A percentile compares a stretch with the other conserved stretches of the same genome.
These are phyloP conservation scores for Nothophytophthora sp. DNA, from an alignment of 352 stramenopile genomes.

Conservation along the genomic window DNA sequence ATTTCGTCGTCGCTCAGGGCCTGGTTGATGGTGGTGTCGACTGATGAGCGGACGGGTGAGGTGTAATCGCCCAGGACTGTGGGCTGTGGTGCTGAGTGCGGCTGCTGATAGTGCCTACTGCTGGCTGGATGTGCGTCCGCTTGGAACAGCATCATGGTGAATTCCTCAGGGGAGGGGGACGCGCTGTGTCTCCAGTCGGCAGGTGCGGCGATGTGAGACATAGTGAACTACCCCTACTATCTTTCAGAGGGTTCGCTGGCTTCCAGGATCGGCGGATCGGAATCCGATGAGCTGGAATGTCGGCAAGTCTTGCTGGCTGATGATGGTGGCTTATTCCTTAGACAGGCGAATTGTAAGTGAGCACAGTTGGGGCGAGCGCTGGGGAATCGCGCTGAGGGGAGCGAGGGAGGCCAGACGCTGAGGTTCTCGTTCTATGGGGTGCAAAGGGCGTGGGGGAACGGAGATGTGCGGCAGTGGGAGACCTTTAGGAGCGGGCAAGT, in stretches of 20 bases:
- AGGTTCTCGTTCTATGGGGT: conserved; percentile 22
- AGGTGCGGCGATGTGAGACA: conserved; percentile 12
- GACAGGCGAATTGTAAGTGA: conserved; percentile 36
- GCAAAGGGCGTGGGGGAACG: too few species aligned
- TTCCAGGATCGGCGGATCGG: not conserved
- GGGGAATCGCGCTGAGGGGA: not conserved
- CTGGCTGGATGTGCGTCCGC: conserved; percentile 5
- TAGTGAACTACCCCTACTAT: not conserved
- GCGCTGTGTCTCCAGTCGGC: conserved; percentile 23
- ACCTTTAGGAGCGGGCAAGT: too few species aligned
- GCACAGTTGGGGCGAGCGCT: not conserved
- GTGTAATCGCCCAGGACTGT: not conserved
- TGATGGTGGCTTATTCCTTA: conserved; percentile 6
- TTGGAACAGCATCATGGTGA: conserved; percentile 32
- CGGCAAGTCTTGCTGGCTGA: conserved; percentile 8
- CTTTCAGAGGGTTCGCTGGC: not conserved
- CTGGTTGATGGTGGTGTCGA: conserved; percentile 12
- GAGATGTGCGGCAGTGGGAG: too few species aligned
- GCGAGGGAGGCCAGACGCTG: conserved; percentile 2
- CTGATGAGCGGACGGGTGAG: conserved; percentile 3
- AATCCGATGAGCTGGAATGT: too few species aligned
- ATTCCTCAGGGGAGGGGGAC: conserved; percentile 11
- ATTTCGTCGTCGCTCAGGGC: conserved; percentile 43
- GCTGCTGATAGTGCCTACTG: conserved; percentile 6
- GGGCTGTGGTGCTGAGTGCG: not conserved